Base-by-base conservation (phyloP, 352 stramenopile species). In the Phytophthora litchii region DNA sequence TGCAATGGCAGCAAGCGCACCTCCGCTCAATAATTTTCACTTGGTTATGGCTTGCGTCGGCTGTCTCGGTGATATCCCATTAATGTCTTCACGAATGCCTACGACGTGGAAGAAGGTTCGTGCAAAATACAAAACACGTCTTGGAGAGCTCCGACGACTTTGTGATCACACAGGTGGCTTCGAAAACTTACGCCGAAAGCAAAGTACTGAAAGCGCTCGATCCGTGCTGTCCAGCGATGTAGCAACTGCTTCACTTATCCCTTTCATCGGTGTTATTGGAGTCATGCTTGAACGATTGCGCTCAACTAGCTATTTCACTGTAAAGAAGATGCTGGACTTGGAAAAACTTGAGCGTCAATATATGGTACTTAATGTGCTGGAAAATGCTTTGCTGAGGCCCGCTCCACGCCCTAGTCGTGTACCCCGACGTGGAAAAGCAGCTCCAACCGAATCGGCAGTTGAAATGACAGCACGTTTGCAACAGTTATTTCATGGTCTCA, bases 31-130 rank as follows among this genome's bases (percentile, higher is more conserved):
- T 60, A 93, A 91, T 42, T 93, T 91, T 42, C 76, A 89, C 51
- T 56, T 93, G n/a, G 78, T 89, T 16, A 91, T 92, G 83, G 79
- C 74, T 8, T 91, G 83, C 20, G 79, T 92, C 0, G 83, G 83
- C 4, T 90, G 83, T 38, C 60, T 92, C 0, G 83, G 83, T 14
- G 83, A 91, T 53, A 81, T 60, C 11, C 79, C 83, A 3, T 70
- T 92, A 11, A 92, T 92, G 80, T 70, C 67, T 38, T 86, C 79
- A 7, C 67, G 83, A 17, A 56, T 92, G 36, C 83, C 83, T 8
- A 54, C 69, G 4, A 91, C 83, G 10, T 92, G 83, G 80, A 91
- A 91, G 59, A 76, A 76, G 36, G 83, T 91, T 44, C 76, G 76
- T 2, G 45, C 70, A 20, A 90, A 88, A 51, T 80, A 78, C 60